Evolutionary conservation across 768 basidiomycete species (phyloP), one percentile per base, ranked within the genome.

Genomic region (Tulasnella sp.): DNA sequence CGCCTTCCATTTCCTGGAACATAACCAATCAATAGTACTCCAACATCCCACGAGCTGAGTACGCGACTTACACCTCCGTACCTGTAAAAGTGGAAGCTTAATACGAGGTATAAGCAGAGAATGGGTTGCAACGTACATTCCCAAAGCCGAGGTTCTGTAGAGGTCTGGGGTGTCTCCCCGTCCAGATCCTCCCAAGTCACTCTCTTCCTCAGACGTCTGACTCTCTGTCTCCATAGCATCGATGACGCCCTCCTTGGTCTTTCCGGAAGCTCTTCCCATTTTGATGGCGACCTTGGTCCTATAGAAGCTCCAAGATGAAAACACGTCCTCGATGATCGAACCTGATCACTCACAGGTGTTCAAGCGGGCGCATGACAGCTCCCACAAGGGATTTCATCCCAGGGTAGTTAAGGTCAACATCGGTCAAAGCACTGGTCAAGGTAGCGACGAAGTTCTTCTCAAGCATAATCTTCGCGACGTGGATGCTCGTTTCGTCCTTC

Each of bases 251-350:
- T 81, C 83, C 65, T 85, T 86, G 40, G 63, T 70, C 69, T 82
- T 86, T 45, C 77, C 77, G 12, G 82, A 78, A 7, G 82, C 75
- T 39, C 84, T 80, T 48, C 90, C 94, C 88, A 98, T 93, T 70
- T 94, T 97, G 70, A 96, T 97, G n/a, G 94, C 93, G 53, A 93
- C 77, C 68, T 94, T 96, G 15, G 96, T 87, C 49, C 91, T 94
- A 60, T 17, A 55, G 57, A 60, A 61, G 43, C 46, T 21, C 4
- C 36, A 32, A 27, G 29, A 19, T 21, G 21, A 27, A 17, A 59
- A 25, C 4, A 46, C 49, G 23, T 37, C 25, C 34, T 8, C 21
- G 31, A 4, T 25, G 35, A 53, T 57, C n/a, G 62, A 61, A 29
- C 17, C 42, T 23, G 50, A 49, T 36, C 17, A 70, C 87, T 69